These are phyloP conservation scores for Suillus discolor DNA, from an alignment of 768 basidiomycete genomes.

Conservation along the genomic window DNA sequence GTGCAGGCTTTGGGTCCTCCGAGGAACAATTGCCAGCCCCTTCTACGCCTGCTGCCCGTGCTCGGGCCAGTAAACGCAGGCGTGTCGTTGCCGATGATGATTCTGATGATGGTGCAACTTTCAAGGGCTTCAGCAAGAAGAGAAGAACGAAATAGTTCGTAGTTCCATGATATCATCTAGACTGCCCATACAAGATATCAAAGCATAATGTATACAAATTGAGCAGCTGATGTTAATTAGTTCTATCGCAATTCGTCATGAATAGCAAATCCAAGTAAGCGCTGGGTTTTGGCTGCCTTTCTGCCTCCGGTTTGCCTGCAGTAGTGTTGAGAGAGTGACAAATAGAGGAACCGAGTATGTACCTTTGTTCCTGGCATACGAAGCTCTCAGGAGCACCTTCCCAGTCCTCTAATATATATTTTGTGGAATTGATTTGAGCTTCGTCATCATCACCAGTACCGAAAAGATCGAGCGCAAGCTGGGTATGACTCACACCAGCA, in stretches of 20 bases:
- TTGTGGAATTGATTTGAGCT: conserved; percentile 45
- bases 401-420: conserved; percentile 93
- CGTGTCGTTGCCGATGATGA: conserved; percentile 60
- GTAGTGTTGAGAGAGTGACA: conserved; percentile 6
- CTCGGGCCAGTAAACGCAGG: conserved; percentile 25
- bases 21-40: not conserved
- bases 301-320: conserved; percentile 84
- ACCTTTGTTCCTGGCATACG: conserved; percentile 96
- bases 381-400: conserved; percentile 96
- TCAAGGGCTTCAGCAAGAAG: conserved; percentile 59
- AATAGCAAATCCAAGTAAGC: conserved; percentile 81
- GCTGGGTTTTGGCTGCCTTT: conserved; percentile 85
- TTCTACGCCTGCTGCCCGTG: conserved; percentile 10
- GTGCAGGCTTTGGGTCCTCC: not conserved
- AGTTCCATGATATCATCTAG: not conserved
- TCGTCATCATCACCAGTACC: conserved; percentile 73
- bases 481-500: conserved; percentile 95
- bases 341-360: conserved; percentile 21
- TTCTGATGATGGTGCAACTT: conserved; percentile 72
- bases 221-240: conserved; percentile 14
- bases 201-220: conserved; percentile 2
- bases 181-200: not conserved
- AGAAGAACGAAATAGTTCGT: conserved; percentile 15
- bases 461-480: conserved; percentile 93
- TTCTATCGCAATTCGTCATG: conserved; percentile 58